Base-by-base conservation (phyloP, 2,329 filamentous ascomycete genomes). In the Chaetomium sp. region DNA sequence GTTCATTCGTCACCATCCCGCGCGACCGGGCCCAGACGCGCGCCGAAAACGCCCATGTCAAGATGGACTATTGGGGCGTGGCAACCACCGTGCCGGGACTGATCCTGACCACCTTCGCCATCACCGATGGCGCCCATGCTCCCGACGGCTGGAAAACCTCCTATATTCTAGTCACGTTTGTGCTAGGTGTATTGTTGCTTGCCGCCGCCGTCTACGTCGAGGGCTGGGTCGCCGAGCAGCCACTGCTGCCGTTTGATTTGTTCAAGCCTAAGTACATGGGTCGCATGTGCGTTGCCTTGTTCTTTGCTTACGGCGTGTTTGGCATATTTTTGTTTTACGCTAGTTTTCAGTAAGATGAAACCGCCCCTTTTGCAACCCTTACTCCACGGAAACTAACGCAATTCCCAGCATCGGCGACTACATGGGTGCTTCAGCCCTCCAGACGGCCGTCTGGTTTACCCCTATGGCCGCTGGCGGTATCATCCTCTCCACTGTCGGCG, bases 91-190 rank as follows among this genome's bases (percentile, higher is more conserved):
- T 91, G 0, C 81, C 83, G 0, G 90, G 88, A 0, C 75, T 93
- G 13, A 81, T 90, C 1, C 80, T 95, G 29, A 80, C 92, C 68
- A 88, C 92, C 0, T 94, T 88, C 70, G 89, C 90, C 0, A 84
- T 95, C 59, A 93, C 90, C 0, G 88, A 92, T 56, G 88, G 87
- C 8, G 84, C 87, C 0, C 86, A 91, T 73, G 89, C 89, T 0
- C 83, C 87, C 0, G 74, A 86, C 2, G 85, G 88, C 1, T 94
- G 91, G 90, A 79, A 76, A n/a, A 91, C 88, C 0, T 88, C 89
- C 1, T 92, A 92, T 69, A 87, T 94, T 45, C 84, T 85, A 49
- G 78, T 87, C 10, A 85, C 87, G 0, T 83, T 94, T 55, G 77
- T 87, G 3, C 47, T 90, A 1, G 91, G 91, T 0, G 76, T 83